A percentile compares a stretch with the other conserved stretches of the same genome.
phyloP scores from a whole-genome alignment of 2,329 filamentous ascomycete genomes.

The Mycosphaerelloides madeirae region DNA sequence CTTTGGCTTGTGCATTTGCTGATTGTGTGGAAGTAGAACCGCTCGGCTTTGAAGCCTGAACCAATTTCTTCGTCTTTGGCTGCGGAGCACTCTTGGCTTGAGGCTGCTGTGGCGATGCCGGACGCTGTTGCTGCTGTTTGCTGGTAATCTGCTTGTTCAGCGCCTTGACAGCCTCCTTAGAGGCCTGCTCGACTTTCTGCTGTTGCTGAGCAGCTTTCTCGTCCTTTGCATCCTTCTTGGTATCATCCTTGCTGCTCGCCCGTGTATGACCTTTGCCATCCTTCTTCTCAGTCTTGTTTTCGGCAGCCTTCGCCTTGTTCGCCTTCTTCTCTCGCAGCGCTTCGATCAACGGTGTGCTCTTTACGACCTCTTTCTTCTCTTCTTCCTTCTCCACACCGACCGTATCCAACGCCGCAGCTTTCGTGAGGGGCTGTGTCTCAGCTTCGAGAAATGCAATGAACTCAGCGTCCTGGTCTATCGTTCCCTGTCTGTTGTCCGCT shows the following conservation, averaged over 20 bases:
- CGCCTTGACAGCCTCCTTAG: constrained; percentile 54
- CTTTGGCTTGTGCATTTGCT: constrained; percentile 27
- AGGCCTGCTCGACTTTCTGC: constrained; percentile 27
- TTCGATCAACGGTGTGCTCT: constrained; percentile 83
- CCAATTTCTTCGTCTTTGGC: constrained; percentile 24
- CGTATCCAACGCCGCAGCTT: constrained; percentile 47
- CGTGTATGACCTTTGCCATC: constrained; percentile 18
- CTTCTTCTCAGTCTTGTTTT: constrained; percentile 34
- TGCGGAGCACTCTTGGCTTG: constrained; percentile 32
- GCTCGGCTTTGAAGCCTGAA: constrained; percentile 25
- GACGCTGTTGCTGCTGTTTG: constrained; percentile 24
- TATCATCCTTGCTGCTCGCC: constrained; percentile 36
- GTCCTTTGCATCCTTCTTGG: constrained; percentile 30
- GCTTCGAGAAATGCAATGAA: constrained; percentile 90
- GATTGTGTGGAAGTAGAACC: constrained; percentile 36
- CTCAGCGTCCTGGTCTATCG: constrained; percentile 92
- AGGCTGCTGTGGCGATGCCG: constrained; percentile 16
- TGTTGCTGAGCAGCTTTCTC: constrained; percentile 33
- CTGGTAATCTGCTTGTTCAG: constrained; percentile 44
- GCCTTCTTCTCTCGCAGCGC: constrained; percentile 66
- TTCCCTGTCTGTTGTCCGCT: constrained; percentile 80
- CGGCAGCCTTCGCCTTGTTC: constrained; percentile 27
- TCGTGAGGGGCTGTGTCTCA: constrained; percentile 69
- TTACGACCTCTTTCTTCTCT: constrained; percentile 58
- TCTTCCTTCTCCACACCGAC: constrained; percentile 47